Percentiles rank a stretch among this genome's conserved stretches.
Evolutionary conservation across 2,329 filamentous ascomycete species (phyloP).

Genomic region (Alternaria novae-zelandiae): DNA sequence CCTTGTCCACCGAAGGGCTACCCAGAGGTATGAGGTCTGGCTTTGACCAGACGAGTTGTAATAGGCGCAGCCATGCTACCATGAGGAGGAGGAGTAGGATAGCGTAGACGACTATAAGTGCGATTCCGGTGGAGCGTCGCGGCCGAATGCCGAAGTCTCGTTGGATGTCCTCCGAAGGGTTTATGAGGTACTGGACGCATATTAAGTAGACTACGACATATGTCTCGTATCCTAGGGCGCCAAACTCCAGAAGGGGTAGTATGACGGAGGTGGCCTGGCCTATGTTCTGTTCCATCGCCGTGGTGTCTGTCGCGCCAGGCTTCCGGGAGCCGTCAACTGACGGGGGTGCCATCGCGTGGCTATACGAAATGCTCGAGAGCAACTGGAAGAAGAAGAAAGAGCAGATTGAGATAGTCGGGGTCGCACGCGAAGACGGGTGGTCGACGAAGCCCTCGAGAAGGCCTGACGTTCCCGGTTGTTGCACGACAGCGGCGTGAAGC

Average conservation of each 20-base stretch:
- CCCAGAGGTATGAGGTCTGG: conserved; percentile 77
- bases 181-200: conserved; percentile 74
- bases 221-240: conserved; percentile 70
- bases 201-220: conserved; percentile 69
- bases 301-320: conserved; percentile 27
- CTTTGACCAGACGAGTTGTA: conserved; percentile 70
- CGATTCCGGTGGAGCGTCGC: conserved; percentile 66
- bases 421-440: conserved; percentile 5
- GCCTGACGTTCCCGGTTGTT: conserved; percentile 3
- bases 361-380: neutral
- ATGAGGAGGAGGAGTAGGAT: conserved; percentile 72
- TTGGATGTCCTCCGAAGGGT: conserved; percentile 45
- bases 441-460: conserved; percentile 2
- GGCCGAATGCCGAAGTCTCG: conserved; percentile 33
- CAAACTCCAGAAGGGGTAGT: conserved; percentile 73
- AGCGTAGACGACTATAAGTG: conserved; percentile 75
- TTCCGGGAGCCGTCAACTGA: conserved; percentile 30
- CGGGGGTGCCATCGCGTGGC: conserved; percentile 25
- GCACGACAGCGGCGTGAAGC: conserved; percentile 6
- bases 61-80: conserved; percentile 72
- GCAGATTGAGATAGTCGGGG: neutral
- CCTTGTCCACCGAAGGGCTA: conserved; percentile 33
- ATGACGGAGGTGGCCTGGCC: conserved; percentile 68
- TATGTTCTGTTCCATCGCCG: conserved; percentile 41
- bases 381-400: neutral